Percentiles rank a stretch among this genome's conserved stretches.
These are phyloP conservation scores for Silene uniflora DNA, from an alignment of 148 eudicot species.

Conservation along the genomic window DNA sequence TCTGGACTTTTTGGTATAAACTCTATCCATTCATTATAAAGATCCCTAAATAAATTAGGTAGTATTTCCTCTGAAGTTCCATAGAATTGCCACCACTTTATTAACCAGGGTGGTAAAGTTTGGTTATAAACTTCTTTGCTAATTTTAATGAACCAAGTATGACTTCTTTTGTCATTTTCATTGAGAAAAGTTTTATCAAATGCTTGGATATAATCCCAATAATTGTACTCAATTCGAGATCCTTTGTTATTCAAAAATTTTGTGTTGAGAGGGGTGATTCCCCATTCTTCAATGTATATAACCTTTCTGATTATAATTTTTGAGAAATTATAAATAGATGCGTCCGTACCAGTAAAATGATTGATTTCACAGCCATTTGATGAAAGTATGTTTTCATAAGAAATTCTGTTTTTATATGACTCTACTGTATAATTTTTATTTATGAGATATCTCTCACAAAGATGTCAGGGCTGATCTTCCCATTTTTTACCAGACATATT, in stretches of 20 bases:
- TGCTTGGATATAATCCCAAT: neutral
- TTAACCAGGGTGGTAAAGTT: neutral
- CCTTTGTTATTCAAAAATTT: too few relatives aligned
- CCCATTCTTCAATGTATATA: neutral
- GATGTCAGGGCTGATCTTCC: neutral
- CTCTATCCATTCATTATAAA: neutral
- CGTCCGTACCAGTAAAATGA: too few relatives aligned
- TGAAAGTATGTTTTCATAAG: neutral
- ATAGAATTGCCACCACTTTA: neutral
- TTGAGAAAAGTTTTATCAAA: neutral
- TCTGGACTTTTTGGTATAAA: neutral
- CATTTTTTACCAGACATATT: neutral
- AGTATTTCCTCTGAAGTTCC: neutral
- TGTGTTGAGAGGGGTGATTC: neutral
- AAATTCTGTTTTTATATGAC: neutral
- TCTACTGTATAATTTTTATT: neutral
- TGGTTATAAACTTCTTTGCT: neutral
- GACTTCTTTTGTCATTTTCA: neutral
- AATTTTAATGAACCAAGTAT: neutral
- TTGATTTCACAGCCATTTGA: neutral
- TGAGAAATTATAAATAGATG: too few relatives aligned
- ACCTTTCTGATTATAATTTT: too few relatives aligned
- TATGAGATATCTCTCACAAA: neutral
- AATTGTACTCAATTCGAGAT: neutral
- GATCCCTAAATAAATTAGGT: neutral